Evolutionary conservation across 495 filamentous ascomycete species (phyloP), one percentile per base, ranked within the genome.

Genomic region (Penicillium silybi): DNA sequence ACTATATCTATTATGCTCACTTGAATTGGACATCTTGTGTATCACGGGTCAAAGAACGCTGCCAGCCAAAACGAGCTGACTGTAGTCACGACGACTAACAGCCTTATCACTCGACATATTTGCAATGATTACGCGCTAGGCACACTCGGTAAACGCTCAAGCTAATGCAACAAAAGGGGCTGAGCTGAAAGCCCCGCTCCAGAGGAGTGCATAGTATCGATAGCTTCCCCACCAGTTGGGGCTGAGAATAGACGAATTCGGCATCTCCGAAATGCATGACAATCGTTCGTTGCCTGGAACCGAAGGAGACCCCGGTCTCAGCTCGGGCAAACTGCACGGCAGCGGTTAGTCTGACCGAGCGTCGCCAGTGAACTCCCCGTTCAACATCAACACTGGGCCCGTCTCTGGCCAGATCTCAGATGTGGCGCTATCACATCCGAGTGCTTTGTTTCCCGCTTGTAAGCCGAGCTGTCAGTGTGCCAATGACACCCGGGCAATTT

Each of bases 381-480:
- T 10, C 8, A 32, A 13, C 29, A 32, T 13, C 2, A 13, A 29
- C 4, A 3, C 29, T 10, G 29, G 29, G 29, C 1, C 29, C 13
- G 29, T 32, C 10, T 13, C 11, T 11, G 29, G 29, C 29, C 29
- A 32, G 29, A 32, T 11, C 29, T 10, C 29, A 13, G 29, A 15
- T 32, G 29, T 13, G 29, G 11, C 11, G 29, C 29, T 10, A 13
- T 10, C 8, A 4, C 29, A n/a, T n/a, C n/a, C n/a, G n/a, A n/a
- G n/a, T n/a, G n/a, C n/a, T n/a, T n/a, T n/a, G n/a, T n/a, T n/a
- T n/a, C n/a, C n/a, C n/a, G n/a, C n/a, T n/a, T n/a, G 19, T 37
- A 48, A 41, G 19, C 16, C 20, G 20, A 43, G 22, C 51, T 48
- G 45, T 48, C 40, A 44, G 42, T 44, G 45, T 38, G 39, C 44